Base-by-base conservation (phyloP, 495 filamentous ascomycete genomes). In the Lepidopterella palustris region DNA sequence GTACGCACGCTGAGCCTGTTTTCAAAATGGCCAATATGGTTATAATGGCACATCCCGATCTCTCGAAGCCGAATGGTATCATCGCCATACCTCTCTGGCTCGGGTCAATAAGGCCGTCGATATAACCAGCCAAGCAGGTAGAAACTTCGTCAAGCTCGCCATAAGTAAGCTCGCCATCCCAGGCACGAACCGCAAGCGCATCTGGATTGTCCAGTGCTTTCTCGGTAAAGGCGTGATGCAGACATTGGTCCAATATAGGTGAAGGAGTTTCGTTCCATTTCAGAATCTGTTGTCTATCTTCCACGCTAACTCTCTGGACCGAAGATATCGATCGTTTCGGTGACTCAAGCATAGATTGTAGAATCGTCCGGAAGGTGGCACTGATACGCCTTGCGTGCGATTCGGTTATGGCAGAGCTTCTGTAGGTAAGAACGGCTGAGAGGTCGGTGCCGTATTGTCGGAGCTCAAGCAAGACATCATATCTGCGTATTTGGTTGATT, bases 51-150 rank as follows among this genome's bases (percentile, higher is more conserved):
- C 63, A 66, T 26, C 55, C 15, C 1, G 39, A 59, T 35, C 63
- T 66, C 32, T 66, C 63, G 48, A 66, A 66, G 10, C 61, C 40
- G 5, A 66, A 18, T 5, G 63, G 63, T 21, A 66, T n/a, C n/a
- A n/a, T n/a, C n/a, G n/a, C n/a, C 55, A 24, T 62, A 58, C 4
- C 42, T 23, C 5, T 40, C 13, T 24, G 47, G 23, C 15, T 32
- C n/a, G 21, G 32, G n/a, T n/a, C 39, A 40, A 23, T 25, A 1
- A 61, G 13, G 1, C 53, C 26, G 13, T 45, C 18, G 0, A 66
- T 31, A 24, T 59, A 58, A 26, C 57, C 59, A 5, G 63, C 63
- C 35, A 66, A 42, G 5, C 50, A 29, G 0, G 54, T 59, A 0
- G 63, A 66, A 26, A 54, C 54, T 21, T 39, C 47, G n/a, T 66